These are phyloP conservation scores for Talaromyces verruculosus DNA, from an alignment of 2,329 filamentous ascomycete species.

Conservation along the genomic window DNA sequence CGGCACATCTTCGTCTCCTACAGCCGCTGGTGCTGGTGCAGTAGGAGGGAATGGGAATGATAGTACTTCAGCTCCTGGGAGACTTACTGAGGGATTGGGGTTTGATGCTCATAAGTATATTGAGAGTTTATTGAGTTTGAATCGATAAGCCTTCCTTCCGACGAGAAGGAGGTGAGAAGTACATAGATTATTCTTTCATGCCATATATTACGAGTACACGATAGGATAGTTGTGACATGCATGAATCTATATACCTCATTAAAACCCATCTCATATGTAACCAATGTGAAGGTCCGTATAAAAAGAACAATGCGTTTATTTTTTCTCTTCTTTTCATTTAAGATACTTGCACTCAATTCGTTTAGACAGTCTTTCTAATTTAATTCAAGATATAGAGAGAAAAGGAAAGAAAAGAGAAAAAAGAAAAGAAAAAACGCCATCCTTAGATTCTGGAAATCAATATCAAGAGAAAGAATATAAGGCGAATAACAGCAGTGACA, in stretches of 20 bases:
- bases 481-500: constrained; percentile 2
- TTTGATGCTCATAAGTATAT: constrained; percentile 50
- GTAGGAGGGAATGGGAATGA: background rate
- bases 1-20: constrained; percentile 30
- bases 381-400: constrained; percentile 27
- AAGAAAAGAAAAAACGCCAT: constrained; percentile 47
- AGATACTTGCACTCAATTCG: background rate
- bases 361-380: constrained; percentile 16
- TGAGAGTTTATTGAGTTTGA: constrained; percentile 47
- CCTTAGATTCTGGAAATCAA: constrained; percentile 43
- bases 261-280: background rate
- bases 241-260: background rate
- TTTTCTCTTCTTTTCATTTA: background rate
- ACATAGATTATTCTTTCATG: background rate
- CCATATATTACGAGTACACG: constrained; percentile 1
- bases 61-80: constrained; percentile 33
- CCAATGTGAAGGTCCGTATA: background rate
- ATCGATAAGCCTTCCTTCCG: constrained; percentile 32
- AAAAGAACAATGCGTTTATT: background rate
- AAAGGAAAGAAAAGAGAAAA: constrained; percentile 31
- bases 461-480: constrained; percentile 23
- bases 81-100: constrained; percentile 46
- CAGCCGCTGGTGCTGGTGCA: constrained; percentile 3
- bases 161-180: background rate
- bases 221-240: background rate